Base-by-base conservation (phyloP, 2,329 filamentous ascomycete species). In the Diaporthe nobilis region DNA sequence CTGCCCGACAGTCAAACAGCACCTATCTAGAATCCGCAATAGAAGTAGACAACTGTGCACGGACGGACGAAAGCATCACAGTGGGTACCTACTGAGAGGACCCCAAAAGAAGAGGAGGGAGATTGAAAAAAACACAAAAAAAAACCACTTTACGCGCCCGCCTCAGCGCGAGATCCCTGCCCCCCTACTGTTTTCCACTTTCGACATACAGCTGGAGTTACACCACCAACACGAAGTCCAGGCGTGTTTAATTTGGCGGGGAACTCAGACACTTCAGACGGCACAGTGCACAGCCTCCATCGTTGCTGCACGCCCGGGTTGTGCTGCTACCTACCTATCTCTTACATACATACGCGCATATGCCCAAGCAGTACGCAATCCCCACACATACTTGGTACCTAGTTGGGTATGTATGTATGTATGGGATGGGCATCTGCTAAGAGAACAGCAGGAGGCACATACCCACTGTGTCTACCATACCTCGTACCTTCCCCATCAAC, bases 141-240 rank as follows among this genome's bases (percentile, higher is more conserved):
- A 68, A 47, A 49, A 15, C 47, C 31, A 68, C 65, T 53, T 70
- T 70, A 70, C 65, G 47, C 65, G 65, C 65, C 63, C 6, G 34
- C 34, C 31, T 28, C 47, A 39, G 49, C 65, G 65, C 34, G 49
- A 71, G 25, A 60, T 25, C 71, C 71, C 58, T 63, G 71, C 71
- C 13, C n/a, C 22, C 7, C 17, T 17, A 25, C 17, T 15, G 57
- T 15, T 15, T 34, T 28, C 37, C 68, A 55, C 53, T n/a, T 37
- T 61, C 22, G 47, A 63, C 58, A 37, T 34, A 17, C 34, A 42
- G 44, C 34, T 53, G 71, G 10, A 39, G 57, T 63, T 44, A n/a
- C 71, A 65, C 47, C 51, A 73, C 39, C 70, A 72, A 49, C 31
- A 44, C 34, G 57, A 63, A 63, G n/a, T 25, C 20, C 44, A 53